Conservation (phyloP, 1,284 basidiomycete species). For the Trametes versicolor region DNA sequence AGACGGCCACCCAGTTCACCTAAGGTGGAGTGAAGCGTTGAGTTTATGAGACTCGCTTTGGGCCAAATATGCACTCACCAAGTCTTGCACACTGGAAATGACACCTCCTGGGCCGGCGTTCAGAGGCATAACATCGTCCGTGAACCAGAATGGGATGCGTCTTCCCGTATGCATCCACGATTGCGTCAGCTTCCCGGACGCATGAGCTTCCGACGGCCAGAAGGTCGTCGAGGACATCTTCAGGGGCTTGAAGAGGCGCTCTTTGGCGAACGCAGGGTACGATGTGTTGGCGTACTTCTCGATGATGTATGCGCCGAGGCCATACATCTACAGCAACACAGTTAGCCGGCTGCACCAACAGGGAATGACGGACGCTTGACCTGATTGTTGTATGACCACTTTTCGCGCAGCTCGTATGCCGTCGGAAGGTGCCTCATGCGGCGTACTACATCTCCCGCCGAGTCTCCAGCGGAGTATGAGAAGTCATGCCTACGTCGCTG, state of each 20-base stretch:
- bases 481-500: slow-evolving; percentile 40
- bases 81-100: slow-evolving; percentile 45
- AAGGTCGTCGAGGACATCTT: slow-evolving; percentile 47
- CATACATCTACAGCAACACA: slow-evolving; percentile 21
- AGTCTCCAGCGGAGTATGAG: slow-evolving; percentile 44
- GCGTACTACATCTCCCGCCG: slow-evolving; percentile 38
- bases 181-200: slow-evolving; percentile 46
- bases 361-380: slow-evolving; percentile 31
- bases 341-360: background rate
- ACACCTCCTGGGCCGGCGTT: slow-evolving; percentile 47
- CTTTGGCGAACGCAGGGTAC: slow-evolving; percentile 43
- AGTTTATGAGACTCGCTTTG: too few species aligned
- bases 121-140: slow-evolving; percentile 35
- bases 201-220: slow-evolving; percentile 45
- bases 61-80: slow-evolving; percentile 31
- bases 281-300: slow-evolving; percentile 45
- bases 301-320: slow-evolving; percentile 45
- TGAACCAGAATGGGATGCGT: slow-evolving; percentile 43
- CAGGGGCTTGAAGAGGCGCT: slow-evolving; percentile 45
- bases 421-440: slow-evolving; percentile 48
- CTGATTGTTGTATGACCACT: slow-evolving; percentile 54
- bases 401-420: slow-evolving; percentile 51
- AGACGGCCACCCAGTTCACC: slow-evolving; percentile 44
- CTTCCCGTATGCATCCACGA: slow-evolving; percentile 38
- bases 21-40: slow-evolving; percentile 12